These are phyloP conservation scores for Echites panduratus DNA, from an alignment of 257 asterid genomes.

Conservation along the genomic window DNA sequence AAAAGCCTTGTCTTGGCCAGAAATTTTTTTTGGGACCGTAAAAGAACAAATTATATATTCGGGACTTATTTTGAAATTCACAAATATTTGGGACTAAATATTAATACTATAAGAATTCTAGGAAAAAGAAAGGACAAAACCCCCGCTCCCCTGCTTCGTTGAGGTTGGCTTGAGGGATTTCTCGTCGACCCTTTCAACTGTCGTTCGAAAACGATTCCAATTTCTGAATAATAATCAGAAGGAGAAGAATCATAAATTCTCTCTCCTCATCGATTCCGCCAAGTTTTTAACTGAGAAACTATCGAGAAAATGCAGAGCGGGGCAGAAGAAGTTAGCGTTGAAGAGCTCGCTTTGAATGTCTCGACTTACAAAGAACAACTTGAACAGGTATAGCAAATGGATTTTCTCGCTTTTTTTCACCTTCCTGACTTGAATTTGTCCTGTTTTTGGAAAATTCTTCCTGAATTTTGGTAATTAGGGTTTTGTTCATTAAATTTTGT, in stretches of 20 bases:
- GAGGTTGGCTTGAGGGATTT: conserved; percentile 3
- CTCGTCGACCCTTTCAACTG: too few species aligned
- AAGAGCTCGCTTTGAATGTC: conserved; percentile 81
- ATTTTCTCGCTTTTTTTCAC: not conserved
- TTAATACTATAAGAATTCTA: too few species aligned
- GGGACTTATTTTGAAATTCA: too few species aligned
- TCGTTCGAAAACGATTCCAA: not conserved
- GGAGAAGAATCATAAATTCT: too few species aligned
- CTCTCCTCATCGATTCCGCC: not conserved
- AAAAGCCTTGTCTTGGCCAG: too few species aligned
- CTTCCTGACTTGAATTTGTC: not conserved
- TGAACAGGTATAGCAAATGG: conserved; percentile 47
- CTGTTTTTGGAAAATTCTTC: not conserved
- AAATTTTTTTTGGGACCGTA: too few species aligned
- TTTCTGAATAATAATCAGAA: not conserved
- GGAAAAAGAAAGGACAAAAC: too few species aligned
- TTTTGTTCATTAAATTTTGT: too few species aligned
- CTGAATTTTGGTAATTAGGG: not conserved
- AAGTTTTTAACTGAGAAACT: not conserved
- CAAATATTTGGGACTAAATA: too few species aligned
- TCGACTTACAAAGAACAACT: conserved; percentile 89
- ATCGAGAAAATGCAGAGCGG: conserved; percentile 27
- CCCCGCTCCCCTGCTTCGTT: too few species aligned
- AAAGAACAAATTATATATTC: too few species aligned
- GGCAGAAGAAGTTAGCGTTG: conserved; percentile 75